These are phyloP conservation scores for Dryadomyces sulphureus DNA, from an alignment of 2,329 filamentous ascomycete species.

Conservation along the genomic window DNA sequence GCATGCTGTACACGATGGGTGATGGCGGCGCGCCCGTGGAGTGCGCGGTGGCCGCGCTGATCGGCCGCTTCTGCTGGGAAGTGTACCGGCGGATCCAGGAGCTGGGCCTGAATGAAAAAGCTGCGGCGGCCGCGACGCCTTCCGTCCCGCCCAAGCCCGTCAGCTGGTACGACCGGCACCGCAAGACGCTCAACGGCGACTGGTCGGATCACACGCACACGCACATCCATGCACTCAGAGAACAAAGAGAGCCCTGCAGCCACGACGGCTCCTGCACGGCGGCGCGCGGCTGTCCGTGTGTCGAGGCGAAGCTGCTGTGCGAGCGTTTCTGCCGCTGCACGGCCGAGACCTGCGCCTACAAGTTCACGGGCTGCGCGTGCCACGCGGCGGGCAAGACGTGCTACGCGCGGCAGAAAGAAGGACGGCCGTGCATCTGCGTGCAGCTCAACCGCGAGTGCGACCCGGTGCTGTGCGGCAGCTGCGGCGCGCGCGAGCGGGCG, in stretches of 20 bases:
- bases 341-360: conserved; percentile 41
- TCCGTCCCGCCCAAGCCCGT: conserved; percentile 27
- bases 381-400: conserved; percentile 43
- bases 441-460: conserved; percentile 68
- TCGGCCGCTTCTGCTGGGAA: conserved; percentile 37
- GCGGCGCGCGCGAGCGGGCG: conserved; percentile 53
- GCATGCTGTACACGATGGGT: conserved; percentile 28
- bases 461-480: conserved; percentile 55
- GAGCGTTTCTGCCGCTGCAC: conserved; percentile 58
- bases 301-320: conserved; percentile 45
- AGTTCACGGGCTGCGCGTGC: conserved; percentile 55
- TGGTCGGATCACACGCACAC: conserved; percentile 41
- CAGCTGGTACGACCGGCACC: conserved; percentile 41
- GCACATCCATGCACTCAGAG: conserved; percentile 39
- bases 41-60: conserved; percentile 33
- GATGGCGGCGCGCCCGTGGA: conserved; percentile 28
- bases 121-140: too few species aligned
- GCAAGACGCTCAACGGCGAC: conserved; percentile 37
- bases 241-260: conserved; percentile 48
- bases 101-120: conserved; percentile 17
- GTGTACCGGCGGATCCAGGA: conserved; percentile 29
- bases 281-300: conserved; percentile 45
- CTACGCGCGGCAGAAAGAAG: conserved; percentile 36
- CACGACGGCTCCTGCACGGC: conserved; percentile 53
- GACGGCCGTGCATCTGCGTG: conserved; percentile 52